phyloP scores from a whole-genome alignment of 2,329 filamentous ascomycete genomes.

The Colletotrichum zoysiae region DNA sequence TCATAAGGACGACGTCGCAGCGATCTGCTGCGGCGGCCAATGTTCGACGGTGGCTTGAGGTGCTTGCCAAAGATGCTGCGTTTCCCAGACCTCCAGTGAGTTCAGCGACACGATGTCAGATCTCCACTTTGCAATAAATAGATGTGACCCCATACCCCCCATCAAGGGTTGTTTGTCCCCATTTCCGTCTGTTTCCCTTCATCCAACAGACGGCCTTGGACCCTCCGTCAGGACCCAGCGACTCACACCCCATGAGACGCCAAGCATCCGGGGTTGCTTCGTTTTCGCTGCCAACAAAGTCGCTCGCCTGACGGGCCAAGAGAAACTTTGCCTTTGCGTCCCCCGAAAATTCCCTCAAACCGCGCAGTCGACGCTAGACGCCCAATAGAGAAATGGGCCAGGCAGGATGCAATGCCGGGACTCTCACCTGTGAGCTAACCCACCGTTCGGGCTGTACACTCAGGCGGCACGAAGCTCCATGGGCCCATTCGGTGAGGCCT shows the following conservation, averaged over 20 bases:
- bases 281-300: slow-evolving; percentile 8
- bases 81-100: background rate
- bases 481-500: slow-evolving; percentile 6
- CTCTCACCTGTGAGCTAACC: background rate
- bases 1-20: background rate
- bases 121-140: slow-evolving; percentile 26
- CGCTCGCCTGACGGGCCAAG: background rate
- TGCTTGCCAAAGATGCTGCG: background rate
- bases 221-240: slow-evolving; percentile 11
- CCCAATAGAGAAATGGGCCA: background rate
- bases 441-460: background rate
- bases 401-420: background rate
- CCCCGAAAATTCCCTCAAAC: slow-evolving; percentile 22
- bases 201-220: background rate
- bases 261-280: slow-evolving; percentile 23
- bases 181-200: slow-evolving; percentile 14
- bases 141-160: slow-evolving; percentile 15
- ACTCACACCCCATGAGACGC: slow-evolving; percentile 34
- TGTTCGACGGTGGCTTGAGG: slow-evolving; percentile 6
- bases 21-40: slow-evolving; percentile 9
- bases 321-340: background rate
- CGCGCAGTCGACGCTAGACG: slow-evolving; percentile 4
- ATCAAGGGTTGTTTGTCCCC: slow-evolving; percentile 15
- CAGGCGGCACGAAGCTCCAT: background rate
- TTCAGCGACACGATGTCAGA: slow-evolving; percentile 5